Evolutionary conservation across 192 early-diverging fungal genomes (phyloP).

Genomic region (Allomyces arbusculus): DNA sequence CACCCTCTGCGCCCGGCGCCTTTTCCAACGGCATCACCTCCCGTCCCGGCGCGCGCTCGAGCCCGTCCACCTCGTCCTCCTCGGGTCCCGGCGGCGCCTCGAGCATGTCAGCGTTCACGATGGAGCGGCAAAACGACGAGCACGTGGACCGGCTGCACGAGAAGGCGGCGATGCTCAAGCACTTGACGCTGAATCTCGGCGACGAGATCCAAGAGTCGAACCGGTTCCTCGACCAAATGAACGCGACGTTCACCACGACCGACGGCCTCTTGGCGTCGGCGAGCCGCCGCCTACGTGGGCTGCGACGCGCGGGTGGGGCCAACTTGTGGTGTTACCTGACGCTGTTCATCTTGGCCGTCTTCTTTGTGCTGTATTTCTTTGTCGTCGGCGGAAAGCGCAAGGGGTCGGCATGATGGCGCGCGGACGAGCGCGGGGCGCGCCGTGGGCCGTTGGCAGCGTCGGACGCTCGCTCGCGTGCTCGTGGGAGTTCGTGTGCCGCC

Average conservation of each 20-base stretch:
- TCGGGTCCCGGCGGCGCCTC: no score
- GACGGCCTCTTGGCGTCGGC: slow-evolving; percentile 14
- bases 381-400: no score
- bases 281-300: slow-evolving; percentile 16
- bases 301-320: slow-evolving; percentile 19
- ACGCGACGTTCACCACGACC: slow-evolving; percentile 18
- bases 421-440: no score
- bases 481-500: no score
- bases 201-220: slow-evolving; percentile 25
- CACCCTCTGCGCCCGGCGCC: no score
- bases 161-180: slow-evolving; percentile 18
- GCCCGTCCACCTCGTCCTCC: no score
- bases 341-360: slow-evolving; percentile 15
- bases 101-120: not conserved
- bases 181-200: slow-evolving; percentile 23
- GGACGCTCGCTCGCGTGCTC: no score
- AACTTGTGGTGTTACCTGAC: slow-evolving; percentile 21
- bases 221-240: slow-evolving; percentile 16
- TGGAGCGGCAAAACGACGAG: not conserved
- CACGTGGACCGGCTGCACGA: slow-evolving; percentile 11
- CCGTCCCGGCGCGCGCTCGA: no score
- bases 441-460: no score
- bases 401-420: no score
- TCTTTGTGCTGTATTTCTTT: slow-evolving; percentile 17
- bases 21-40: no score